Base-by-base conservation (phyloP, 2,329 filamentous ascomycete genomes). In the Penicillium palitans region DNA sequence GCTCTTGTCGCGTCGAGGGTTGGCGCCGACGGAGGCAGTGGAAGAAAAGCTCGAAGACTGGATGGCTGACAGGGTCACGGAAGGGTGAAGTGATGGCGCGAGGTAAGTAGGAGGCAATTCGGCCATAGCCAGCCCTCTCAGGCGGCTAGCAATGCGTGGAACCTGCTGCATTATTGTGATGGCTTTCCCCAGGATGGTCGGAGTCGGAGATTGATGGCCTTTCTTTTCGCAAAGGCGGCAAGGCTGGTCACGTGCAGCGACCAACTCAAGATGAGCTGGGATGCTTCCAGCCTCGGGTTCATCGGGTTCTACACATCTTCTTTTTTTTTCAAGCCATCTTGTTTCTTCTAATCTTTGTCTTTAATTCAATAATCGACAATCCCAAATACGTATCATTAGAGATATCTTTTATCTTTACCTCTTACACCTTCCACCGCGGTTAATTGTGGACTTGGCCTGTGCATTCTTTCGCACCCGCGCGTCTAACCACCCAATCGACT, bases 1-100 rank as follows among this genome's bases (percentile, higher is more conserved):
- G 80, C 91, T 97, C 78, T 85, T 86, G 79, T 97, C 93, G 71
- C 86, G 85, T 74, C 80, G 78, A 65, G 67, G 80, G 66, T 77
- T 79, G 62, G 74, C 62, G 76, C 76, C 52, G 56, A 68, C 67
- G 64, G 83, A 83, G 58, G 53, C 53, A 40, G 85, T 87, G 50
- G 86, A 85, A 42, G 75, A 75, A 74, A 87, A 83, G 63, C 72
- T 72, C 59, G 69, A 69, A 64, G 69, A 66, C 61, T 75, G 73
- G 57, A 66, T 60, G 54, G 69, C 59, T 45, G 68, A 68, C 39
- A 68, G 66, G 65, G 62, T 65, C 61, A 70, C 60, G 64, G 72
- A 65, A 58, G 71, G 75, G 72, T 68, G 77, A 51, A 75, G 69
- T 6, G 72, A 70, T 47, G 78, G 78, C 35, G 76, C 76, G 49